Evolutionary conservation across 345 rosid genomes (phyloP).

Genomic region (Passiflora organensis): DNA sequence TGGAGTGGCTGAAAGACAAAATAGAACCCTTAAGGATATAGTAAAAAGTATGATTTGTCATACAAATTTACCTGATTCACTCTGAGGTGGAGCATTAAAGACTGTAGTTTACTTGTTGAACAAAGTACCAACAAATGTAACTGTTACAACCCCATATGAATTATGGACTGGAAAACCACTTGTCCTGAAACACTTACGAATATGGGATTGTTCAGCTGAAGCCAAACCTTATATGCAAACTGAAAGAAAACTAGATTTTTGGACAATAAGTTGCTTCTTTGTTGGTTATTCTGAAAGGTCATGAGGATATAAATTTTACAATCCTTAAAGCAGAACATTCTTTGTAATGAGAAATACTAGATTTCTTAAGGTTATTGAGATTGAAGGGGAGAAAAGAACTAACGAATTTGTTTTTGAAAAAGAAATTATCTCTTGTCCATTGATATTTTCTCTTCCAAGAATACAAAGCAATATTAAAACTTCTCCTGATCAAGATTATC

Average conservation of each 20-base stretch:
- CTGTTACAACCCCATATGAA: background rate
- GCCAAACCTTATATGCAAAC: no score
- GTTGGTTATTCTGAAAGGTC: background rate
- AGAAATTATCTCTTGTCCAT: background rate
- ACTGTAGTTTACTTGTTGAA: background rate
- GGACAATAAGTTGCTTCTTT: background rate
- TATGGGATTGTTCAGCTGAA: background rate
- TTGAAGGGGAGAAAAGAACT: background rate
- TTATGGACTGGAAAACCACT: background rate
- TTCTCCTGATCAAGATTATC: no score
- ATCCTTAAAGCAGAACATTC: background rate
- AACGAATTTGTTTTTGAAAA: background rate
- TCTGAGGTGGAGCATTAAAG: background rate
- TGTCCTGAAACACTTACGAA: background rate
- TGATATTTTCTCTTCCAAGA: no score
- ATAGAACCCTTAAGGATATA: no score
- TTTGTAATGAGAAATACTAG: background rate
- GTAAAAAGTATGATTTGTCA: background rate
- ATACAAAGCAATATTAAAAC: no score
- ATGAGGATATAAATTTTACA: background rate
- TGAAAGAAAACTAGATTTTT: no score
- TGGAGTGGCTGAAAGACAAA: no score
- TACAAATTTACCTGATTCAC: background rate
- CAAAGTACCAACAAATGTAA: background rate
- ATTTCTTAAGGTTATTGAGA: background rate